Percentiles rank a stretch among this genome's conserved stretches.
These are phyloP conservation scores for Talaromyces piceae DNA, from an alignment of 2,329 filamentous ascomycete genomes.

Conservation along the genomic window DNA sequence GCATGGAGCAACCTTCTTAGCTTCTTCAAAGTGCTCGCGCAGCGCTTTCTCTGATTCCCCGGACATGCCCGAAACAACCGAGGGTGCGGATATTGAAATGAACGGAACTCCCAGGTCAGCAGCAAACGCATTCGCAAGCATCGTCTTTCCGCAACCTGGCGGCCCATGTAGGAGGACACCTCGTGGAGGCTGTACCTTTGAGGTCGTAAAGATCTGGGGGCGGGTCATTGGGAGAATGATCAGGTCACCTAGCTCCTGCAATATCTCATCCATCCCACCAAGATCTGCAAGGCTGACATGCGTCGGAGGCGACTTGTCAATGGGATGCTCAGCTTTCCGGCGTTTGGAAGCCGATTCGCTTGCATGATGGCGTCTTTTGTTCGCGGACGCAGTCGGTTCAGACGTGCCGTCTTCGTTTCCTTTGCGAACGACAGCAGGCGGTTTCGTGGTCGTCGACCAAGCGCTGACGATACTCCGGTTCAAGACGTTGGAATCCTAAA, in stretches of 20 bases:
- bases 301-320: slow-evolving; percentile 58
- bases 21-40: slow-evolving; percentile 78
- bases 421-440: slow-evolving; percentile 19
- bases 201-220: slow-evolving; percentile 57
- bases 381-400: slow-evolving; percentile 25
- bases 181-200: slow-evolving; percentile 61
- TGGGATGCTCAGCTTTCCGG: slow-evolving; percentile 50
- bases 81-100: slow-evolving; percentile 73
- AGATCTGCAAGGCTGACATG: slow-evolving; percentile 64
- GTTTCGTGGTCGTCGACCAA: slow-evolving; percentile 43
- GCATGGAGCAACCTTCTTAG: slow-evolving; percentile 76
- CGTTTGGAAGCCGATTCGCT: slow-evolving; percentile 62
- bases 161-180: slow-evolving; percentile 76
- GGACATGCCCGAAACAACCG: slow-evolving; percentile 77
- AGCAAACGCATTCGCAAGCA: slow-evolving; percentile 72
- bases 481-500: slow-evolving; percentile 52
- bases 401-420: slow-evolving; percentile 19
- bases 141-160: slow-evolving; percentile 79
- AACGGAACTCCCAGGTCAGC: slow-evolving; percentile 69
- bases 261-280: slow-evolving; percentile 67
- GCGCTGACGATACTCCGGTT: slow-evolving; percentile 57
- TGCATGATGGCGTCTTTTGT: slow-evolving; percentile 54
- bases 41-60: slow-evolving; percentile 85
- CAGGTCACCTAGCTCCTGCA: slow-evolving; percentile 61
- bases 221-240: slow-evolving; percentile 65